Percentiles rank a stretch among this genome's conserved stretches.
Conservation (phyloP, 257 asterid genomes). For the Marsdenia floribunda region DNA sequence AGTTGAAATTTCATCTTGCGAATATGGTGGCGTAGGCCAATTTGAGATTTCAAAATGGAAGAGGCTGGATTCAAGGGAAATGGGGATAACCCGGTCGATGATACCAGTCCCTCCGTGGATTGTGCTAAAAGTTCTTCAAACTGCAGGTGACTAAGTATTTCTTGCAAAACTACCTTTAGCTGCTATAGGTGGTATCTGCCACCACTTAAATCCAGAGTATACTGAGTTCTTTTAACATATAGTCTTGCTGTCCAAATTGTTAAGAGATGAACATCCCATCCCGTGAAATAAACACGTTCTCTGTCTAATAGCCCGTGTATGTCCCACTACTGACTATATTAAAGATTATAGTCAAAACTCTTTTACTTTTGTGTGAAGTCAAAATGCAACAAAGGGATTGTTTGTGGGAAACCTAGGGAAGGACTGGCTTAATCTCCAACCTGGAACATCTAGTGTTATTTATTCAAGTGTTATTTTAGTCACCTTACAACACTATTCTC, state of each 20-base stretch:
- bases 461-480: neutral
- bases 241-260: neutral
- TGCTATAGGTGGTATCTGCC: neutral
- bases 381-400: neutral
- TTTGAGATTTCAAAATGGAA: conserved; percentile 52
- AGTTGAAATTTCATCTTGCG: conserved; percentile 15
- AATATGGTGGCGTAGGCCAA: conserved; percentile 33
- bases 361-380: neutral
- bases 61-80: conserved; percentile 52
- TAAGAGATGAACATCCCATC: neutral
- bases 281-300: neutral
- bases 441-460: neutral
- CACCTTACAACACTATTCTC: neutral
- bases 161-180: neutral
- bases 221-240: neutral
- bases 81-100: conserved; percentile 55
- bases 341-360: neutral
- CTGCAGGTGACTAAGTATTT: conserved; percentile 41
- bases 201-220: neutral
- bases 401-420: neutral
- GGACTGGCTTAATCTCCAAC: neutral
- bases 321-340: neutral
- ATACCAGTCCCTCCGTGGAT: conserved; percentile 48
- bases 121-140: conserved; percentile 47
- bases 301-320: neutral